Percentiles rank a stretch among this genome's conserved stretches.
Conservation (phyloP, 768 basidiomycete species). For the Mycena indigotica region DNA sequence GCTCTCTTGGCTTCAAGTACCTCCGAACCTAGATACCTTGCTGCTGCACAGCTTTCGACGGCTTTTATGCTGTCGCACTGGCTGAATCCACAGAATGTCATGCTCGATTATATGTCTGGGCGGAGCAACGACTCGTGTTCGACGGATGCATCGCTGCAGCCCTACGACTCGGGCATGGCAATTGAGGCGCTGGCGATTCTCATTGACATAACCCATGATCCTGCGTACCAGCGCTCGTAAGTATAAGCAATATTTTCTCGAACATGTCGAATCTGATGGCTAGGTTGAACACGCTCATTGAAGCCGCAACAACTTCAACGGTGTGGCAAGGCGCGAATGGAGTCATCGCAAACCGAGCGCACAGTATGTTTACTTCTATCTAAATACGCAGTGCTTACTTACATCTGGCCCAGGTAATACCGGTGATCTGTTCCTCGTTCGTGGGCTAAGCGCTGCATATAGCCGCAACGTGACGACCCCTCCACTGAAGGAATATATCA, state of each 20-base stretch:
- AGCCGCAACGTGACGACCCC: neutral
- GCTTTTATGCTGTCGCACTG: neutral
- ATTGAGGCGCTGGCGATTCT: neutral
- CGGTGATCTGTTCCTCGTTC: neutral
- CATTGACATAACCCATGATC: neutral
- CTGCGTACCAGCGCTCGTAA: neutral
- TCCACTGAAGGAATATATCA: neutral
- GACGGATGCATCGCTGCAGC: neutral
- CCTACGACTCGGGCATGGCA: neutral
- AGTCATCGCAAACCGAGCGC: neutral
- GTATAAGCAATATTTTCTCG: neutral
- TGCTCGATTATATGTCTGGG: neutral
- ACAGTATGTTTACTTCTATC: neutral
- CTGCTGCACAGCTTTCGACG: neutral
- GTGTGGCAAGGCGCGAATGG: neutral
- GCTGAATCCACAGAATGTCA: neutral
- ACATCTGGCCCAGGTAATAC: neutral
- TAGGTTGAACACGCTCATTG: neutral
- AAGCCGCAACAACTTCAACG: neutral
- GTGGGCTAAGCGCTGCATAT: neutral
- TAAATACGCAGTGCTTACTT: neutral
- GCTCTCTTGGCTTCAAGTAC: neutral
- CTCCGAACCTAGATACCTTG: neutral
- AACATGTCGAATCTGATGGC: neutral
- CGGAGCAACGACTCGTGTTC: neutral